These are phyloP conservation scores for Globisporangium apiculatum DNA, from an alignment of 352 stramenopile species.

Conservation along the genomic window DNA sequence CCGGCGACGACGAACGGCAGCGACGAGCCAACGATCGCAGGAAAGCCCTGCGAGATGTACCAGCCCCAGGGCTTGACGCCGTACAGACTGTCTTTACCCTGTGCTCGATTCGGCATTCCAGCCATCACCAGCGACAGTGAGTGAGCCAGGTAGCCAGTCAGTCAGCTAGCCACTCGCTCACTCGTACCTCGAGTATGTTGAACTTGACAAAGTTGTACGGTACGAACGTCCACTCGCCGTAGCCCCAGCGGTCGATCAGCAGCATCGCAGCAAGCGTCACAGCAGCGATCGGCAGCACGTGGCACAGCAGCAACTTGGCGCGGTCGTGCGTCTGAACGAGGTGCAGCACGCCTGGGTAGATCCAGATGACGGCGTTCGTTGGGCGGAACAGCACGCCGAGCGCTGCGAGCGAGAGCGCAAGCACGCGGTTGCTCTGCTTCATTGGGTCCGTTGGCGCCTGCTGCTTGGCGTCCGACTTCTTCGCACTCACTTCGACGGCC, in stretches of 20 bases:
- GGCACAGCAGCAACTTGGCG: constrained; percentile 26
- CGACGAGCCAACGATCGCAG: constrained; percentile 55
- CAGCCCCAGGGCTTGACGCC: constrained; percentile 74
- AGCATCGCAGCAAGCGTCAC: constrained; percentile 50
- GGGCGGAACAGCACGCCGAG: constrained; percentile 77
- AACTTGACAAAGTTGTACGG: constrained; percentile 85
- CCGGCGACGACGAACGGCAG: constrained; percentile 42
- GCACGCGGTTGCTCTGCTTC: constrained; percentile 24
- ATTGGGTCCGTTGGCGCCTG: constrained; percentile 2
- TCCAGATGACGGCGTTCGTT: constrained; percentile 71
- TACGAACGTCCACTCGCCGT: constrained; percentile 82
- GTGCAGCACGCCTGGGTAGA: constrained; percentile 56
- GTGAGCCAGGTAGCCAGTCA: not conserved
- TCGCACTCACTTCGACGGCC: constrained; percentile 20
- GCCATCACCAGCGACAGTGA: not conserved
- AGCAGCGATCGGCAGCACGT: constrained; percentile 54
- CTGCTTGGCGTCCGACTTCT: constrained; percentile 20
- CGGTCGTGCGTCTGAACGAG: constrained; percentile 41
- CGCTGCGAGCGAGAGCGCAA: constrained; percentile 51
- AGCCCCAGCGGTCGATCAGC: constrained; percentile 65
- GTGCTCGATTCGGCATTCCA: not conserved
- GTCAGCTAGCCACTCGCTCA: no score
- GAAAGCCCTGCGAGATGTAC: constrained; percentile 81
- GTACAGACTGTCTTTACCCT: constrained; percentile 81
- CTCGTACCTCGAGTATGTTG: constrained; percentile 69